These are phyloP conservation scores for Starmera dryadoides DNA, from an alignment of 805 yeast species.

Conservation along the genomic window DNA sequence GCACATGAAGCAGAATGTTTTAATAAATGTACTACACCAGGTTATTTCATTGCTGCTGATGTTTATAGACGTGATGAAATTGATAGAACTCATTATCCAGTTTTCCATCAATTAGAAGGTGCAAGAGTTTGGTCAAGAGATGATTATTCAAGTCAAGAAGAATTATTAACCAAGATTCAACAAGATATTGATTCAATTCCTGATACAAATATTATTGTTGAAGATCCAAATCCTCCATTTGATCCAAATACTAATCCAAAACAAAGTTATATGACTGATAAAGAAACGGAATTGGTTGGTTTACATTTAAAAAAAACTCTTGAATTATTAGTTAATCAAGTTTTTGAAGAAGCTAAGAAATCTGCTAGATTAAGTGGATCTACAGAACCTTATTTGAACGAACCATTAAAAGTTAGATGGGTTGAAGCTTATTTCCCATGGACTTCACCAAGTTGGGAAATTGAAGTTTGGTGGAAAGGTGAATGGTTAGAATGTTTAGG, in stretches of 20 bases:
- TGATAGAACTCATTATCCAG: constrained; percentile 94
- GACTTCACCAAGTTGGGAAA: constrained; percentile 98
- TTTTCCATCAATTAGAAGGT: constrained; percentile 97
- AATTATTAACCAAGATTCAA: constrained; percentile 37
- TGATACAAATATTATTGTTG: constrained; percentile 60
- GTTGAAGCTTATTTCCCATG: constrained; percentile 94
- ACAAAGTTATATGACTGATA: constrained; percentile 66
- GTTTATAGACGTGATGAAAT: constrained; percentile 94
- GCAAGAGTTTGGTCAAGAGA: constrained; percentile 75
- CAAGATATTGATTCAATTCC: constrained; percentile 63
- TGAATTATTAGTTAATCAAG: constrained; percentile 75
- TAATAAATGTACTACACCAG: constrained; percentile 58
- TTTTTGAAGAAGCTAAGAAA: constrained; percentile 64
- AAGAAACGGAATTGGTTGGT: constrained; percentile 62
- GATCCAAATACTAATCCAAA: constrained; percentile 62
- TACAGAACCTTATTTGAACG: constrained; percentile 50
- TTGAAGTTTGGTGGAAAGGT: constrained; percentile 98
- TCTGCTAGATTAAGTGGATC: constrained; percentile 58
- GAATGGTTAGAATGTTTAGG: constrained; percentile 98
- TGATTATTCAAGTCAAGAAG: constrained; percentile 22
- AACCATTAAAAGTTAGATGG: constrained; percentile 87
- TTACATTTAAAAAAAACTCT: constrained; percentile 80
- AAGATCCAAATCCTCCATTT: constrained; percentile 59
- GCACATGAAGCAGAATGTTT: constrained; percentile 94
- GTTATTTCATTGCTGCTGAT: constrained; percentile 90